Percentiles rank a stretch among this genome's conserved stretches.
Conservation (phyloP, 768 basidiomycete genomes). For the Termitomyces sp. region DNA sequence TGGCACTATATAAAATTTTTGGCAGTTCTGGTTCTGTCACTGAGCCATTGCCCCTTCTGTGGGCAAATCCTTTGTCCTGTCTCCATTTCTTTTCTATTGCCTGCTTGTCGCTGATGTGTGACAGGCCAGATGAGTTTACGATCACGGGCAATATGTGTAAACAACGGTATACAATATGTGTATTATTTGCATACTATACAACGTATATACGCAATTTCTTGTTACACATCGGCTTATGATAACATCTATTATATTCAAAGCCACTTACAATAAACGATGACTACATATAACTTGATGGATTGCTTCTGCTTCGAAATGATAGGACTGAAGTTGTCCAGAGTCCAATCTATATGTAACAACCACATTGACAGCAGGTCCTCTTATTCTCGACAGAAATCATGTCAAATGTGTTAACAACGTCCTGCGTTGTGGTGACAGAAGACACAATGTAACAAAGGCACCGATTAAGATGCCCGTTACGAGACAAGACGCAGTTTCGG, state of each 20-base stretch:
- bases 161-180: no score
- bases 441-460: conserved; percentile 51
- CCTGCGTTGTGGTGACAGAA: conserved; percentile 45
- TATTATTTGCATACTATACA: no score
- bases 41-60: no score
- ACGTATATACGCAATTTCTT: not conserved
- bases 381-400: conserved; percentile 7
- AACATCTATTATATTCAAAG: not conserved
- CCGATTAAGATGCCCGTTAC: conserved; percentile 59
- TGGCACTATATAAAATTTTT: no score
- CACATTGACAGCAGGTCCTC: not conserved
- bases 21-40: no score
- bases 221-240: not conserved
- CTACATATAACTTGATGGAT: not conserved
- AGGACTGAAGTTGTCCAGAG: not conserved
- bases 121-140: no score
- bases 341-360: not conserved
- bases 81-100: no score
- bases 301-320: not conserved
- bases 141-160: no score
- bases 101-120: no score
- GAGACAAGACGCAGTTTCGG: conserved; percentile 35
- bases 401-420: conserved; percentile 35
- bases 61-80: no score
- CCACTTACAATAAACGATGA: not conserved